Evolutionary conservation across 1,284 basidiomycete genomes (phyloP).

Genomic region (Stygiomarasmius scandens): DNA sequence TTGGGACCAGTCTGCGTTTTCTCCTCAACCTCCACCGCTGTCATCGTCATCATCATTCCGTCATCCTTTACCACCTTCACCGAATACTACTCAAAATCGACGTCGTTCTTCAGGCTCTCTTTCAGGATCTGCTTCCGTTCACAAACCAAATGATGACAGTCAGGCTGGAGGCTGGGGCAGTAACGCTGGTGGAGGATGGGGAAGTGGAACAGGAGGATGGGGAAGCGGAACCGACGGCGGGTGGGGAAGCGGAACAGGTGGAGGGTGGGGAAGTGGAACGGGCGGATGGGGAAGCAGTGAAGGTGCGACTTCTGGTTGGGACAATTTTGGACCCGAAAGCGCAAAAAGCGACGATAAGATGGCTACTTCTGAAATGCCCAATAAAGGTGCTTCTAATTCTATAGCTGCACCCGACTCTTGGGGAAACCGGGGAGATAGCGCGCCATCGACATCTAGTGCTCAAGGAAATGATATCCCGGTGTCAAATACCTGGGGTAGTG

Average conservation of each 20-base stretch:
- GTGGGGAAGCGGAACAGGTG: background rate
- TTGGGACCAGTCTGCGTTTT: background rate
- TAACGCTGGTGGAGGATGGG: background rate
- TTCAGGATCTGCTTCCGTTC: background rate
- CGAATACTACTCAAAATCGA: background rate
- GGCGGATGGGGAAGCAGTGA: background rate
- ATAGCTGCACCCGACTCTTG: too few relatives aligned
- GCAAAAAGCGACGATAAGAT: too few relatives aligned
- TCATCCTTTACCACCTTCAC: too few relatives aligned
- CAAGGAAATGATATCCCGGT: too few relatives aligned
- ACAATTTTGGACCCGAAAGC: too few relatives aligned
- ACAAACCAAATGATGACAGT: background rate
- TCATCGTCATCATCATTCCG: background rate
- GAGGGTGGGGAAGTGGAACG: background rate
- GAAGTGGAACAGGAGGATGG: background rate
- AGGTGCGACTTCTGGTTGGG: background rate
- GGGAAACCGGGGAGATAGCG: too few relatives aligned
- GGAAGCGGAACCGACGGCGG: background rate
- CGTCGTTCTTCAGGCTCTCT: background rate
- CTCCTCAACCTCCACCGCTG: background rate
- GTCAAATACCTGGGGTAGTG: too few relatives aligned
- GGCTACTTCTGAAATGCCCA: too few relatives aligned
- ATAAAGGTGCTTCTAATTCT: too few relatives aligned
- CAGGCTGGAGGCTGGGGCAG: background rate
- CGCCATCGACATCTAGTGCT: too few relatives aligned